Evolutionary conservation across 805 yeast species (phyloP), one percentile per base, ranked within the genome.

Genomic region (Jamesozyma piceae): DNA sequence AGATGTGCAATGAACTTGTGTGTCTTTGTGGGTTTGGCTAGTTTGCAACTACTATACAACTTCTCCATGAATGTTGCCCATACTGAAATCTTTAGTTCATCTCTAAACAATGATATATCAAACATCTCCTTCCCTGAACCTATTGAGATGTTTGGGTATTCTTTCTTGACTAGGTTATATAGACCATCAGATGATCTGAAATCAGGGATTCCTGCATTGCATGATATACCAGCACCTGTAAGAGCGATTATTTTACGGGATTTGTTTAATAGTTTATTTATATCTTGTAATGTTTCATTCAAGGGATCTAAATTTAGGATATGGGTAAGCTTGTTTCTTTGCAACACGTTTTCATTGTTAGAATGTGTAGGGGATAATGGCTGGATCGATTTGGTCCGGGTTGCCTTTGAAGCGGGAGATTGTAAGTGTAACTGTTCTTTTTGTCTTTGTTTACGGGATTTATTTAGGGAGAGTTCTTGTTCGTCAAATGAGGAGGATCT

Each of bases 141-240:
- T 17, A 81, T 71, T 10, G 74, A 67, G 5, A 57, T 55, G 34
- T 70, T 71, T 1, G 89, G 82, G 51, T 75, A 73, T 48, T 74
- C 75, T 17, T 65, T 60, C 55, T 82, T 85, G 27, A 82, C 84
- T 63, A 78, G 58, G 46, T 82, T 78, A 64, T 90, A 89, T 9
- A 89, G 71, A 2, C 97, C 97, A 50, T 82, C 76, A 9, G 79
- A 68, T 3, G 95, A 83, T 43, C 97, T 72, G 60, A 89, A 89
- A 59, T 90, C 97, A 30, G 98, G 98, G 37, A 90, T 92, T 0
- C 98, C 97, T 1, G 97, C 97, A 58, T 84, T 86, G 59, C 96
- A 87, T 14, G 96, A 86, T 45, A 90, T 87, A 1, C 98, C 98
- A 2, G 98, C 98, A 6, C 98, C 97, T 0, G 96, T 88, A 42